Evolutionary conservation across 257 asterid genomes (phyloP).

Genomic region (Solanum neorickii): DNA sequence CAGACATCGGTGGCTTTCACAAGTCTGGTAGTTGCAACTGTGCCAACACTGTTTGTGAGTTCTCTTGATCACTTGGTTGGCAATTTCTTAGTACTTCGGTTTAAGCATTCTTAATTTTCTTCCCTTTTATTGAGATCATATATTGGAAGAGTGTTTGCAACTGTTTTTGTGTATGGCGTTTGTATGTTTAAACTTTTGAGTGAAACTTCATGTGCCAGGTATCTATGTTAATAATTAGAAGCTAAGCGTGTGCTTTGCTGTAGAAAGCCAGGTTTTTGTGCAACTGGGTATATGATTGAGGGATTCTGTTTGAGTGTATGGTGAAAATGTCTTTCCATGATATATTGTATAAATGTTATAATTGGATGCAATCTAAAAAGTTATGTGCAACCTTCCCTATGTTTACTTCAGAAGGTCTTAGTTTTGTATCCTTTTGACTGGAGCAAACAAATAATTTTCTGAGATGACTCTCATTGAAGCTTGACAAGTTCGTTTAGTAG

Average conservation of each 20-base stretch:
- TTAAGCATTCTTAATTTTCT: background rate
- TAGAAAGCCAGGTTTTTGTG: background rate
- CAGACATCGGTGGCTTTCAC: conserved; percentile 62
- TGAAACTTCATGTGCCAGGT: background rate
- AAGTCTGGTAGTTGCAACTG: conserved; percentile 64
- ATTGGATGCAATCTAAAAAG: background rate
- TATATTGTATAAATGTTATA: background rate
- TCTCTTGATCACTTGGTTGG: background rate
- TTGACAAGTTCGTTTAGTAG: background rate
- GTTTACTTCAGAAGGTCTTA: background rate
- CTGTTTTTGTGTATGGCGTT: background rate
- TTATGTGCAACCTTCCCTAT: background rate
- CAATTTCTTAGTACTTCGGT: background rate
- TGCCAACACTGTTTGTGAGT: conserved; percentile 73
- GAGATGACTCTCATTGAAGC: background rate
- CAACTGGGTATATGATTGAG: background rate
- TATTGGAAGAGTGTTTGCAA: background rate
- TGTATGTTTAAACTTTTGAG: background rate
- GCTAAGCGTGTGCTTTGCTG: background rate
- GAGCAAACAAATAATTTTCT: background rate
- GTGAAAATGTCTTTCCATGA: background rate
- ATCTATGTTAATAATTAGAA: background rate
- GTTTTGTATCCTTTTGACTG: background rate
- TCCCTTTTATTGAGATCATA: background rate
- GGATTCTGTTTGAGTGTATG: background rate